Percentiles rank a stretch among this genome's conserved stretches.
phyloP scores from a whole-genome alignment of 2,329 filamentous ascomycete genomes.

The Venturia effusa region DNA sequence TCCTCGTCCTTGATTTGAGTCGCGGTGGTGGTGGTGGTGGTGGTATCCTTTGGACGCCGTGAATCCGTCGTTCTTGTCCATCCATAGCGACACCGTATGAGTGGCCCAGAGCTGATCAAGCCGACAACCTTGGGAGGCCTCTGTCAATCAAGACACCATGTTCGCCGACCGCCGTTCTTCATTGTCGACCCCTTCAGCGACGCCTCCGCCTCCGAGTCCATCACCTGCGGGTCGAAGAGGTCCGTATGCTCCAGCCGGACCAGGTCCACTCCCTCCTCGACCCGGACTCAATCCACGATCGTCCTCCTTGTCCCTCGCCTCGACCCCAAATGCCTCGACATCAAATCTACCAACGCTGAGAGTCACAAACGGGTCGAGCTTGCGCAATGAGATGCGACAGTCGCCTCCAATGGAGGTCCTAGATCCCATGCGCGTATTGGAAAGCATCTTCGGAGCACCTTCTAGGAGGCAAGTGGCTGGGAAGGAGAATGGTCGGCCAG shows the following conservation, averaged over 20 bases:
- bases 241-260: conserved; percentile 60
- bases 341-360: conserved; percentile 59
- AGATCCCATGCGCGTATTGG: conserved; percentile 63
- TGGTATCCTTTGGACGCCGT: neutral
- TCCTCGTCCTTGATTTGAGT: neutral
- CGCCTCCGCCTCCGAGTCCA: conserved; percentile 36
- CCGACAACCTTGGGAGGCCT: neutral
- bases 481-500: conserved; percentile 19
- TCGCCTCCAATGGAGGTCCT: conserved; percentile 44
- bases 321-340: conserved; percentile 62
- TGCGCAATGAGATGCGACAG: conserved; percentile 47
- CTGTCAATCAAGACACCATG: conserved; percentile 42
- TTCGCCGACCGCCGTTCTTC: conserved; percentile 83
- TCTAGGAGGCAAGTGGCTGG: conserved; percentile 13
- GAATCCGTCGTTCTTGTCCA: neutral
- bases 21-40: neutral
- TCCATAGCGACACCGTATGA: neutral
- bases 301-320: conserved; percentile 68
- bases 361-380: conserved; percentile 54
- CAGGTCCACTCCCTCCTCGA: conserved; percentile 41
- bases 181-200: conserved; percentile 51
- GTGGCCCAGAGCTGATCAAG: neutral
- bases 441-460: conserved; percentile 37
- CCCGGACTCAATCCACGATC: conserved; percentile 58
- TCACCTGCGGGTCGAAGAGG: conserved; percentile 37